These are phyloP conservation scores for Penicillium paradoxum DNA, from an alignment of 495 filamentous ascomycete genomes.

Conservation along the genomic window DNA sequence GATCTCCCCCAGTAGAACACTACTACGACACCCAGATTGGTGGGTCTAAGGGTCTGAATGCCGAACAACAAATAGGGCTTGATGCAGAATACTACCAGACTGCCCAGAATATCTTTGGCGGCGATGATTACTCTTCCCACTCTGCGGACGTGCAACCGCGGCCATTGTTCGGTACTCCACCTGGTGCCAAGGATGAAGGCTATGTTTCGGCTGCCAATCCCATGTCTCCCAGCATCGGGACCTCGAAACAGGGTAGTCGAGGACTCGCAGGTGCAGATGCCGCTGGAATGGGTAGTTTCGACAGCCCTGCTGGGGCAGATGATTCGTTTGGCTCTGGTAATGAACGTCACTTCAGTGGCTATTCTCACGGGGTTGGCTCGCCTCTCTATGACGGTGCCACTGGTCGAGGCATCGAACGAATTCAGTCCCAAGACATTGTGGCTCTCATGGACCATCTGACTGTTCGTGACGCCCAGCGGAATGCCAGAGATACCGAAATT, in stretches of 20 bases:
- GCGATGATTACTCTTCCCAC: constrained; percentile 32
- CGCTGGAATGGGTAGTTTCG: constrained; percentile 50
- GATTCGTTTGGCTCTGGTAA: constrained; percentile 58
- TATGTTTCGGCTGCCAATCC: constrained; percentile 83
- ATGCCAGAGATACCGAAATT: constrained; percentile 95
- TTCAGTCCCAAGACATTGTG: constrained; percentile 95
- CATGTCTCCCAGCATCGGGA: constrained; percentile 49
- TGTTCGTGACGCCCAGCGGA: constrained; percentile 93
- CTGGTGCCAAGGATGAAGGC: constrained; percentile 69
- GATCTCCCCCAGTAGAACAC: constrained; percentile 44
- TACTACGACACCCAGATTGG: constrained; percentile 39
- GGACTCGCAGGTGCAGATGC: constrained; percentile 55
- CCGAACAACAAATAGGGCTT: constrained; percentile 28
- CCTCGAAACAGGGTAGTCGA: constrained; percentile 58
- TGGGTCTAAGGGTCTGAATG: constrained; percentile 25
- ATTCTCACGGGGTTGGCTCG: constrained; percentile 73
- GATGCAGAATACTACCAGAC: constrained; percentile 37
- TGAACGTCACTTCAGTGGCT: constrained; percentile 71
- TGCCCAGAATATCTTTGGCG: constrained; percentile 35
- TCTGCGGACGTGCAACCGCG: constrained; percentile 27
- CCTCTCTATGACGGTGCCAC: constrained; percentile 89
- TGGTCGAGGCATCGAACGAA: constrained; percentile 82
- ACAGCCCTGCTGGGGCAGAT: constrained; percentile 57
- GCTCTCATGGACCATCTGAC: constrained; percentile 98
- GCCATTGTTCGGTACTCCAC: constrained; percentile 39